A percentile compares a stretch with the other conserved stretches of the same genome.
Conservation (phyloP, 75 land plant species). For the Adiantum capillusveneris region DNA sequence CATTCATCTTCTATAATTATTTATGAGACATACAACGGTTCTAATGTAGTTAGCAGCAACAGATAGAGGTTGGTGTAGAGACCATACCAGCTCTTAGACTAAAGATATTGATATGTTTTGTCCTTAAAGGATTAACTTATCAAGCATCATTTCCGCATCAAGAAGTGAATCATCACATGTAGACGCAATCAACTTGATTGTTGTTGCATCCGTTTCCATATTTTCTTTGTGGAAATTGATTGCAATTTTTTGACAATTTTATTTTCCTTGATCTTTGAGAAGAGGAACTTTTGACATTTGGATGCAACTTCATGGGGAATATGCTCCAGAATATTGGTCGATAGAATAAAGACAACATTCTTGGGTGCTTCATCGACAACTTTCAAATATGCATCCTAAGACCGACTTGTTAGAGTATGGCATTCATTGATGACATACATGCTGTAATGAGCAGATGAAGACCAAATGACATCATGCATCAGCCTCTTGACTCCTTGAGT, state of each 20-base stretch:
- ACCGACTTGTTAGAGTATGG: too few relatives aligned
- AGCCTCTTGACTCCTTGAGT: too few relatives aligned
- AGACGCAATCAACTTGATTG: too few relatives aligned
- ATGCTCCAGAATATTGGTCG: slow-evolving; percentile 51
- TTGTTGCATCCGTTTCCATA: slow-evolving; percentile 67
- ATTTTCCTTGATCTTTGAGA: slow-evolving; percentile 77
- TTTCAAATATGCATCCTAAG: slow-evolving; percentile 74
- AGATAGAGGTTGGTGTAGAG: too few relatives aligned
- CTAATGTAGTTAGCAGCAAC: too few relatives aligned
- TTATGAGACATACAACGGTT: too few relatives aligned
- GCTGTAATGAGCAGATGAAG: too few relatives aligned
- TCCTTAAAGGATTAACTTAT: slow-evolving; percentile 87
- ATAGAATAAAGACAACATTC: slow-evolving; percentile 68
- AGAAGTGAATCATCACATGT: slow-evolving; percentile 70
- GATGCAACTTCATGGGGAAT: too few relatives aligned
- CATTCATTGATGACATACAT: slow-evolving; percentile 82
- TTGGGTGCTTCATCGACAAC: slow-evolving; percentile 73
- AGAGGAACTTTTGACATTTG: too few relatives aligned
- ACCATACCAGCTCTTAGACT: slow-evolving; percentile 90
- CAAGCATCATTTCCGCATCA: slow-evolving; percentile 93
- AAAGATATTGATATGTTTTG: slow-evolving; percentile 60
- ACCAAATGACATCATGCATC: too few relatives aligned
- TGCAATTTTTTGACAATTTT: slow-evolving; percentile 70
- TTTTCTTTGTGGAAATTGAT: slow-evolving; percentile 52
- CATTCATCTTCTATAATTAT: too few relatives aligned